A percentile compares a stretch with the other conserved stretches of the same genome.
Conservation (phyloP, 305 asterid species). For the Withania somnifera region DNA sequence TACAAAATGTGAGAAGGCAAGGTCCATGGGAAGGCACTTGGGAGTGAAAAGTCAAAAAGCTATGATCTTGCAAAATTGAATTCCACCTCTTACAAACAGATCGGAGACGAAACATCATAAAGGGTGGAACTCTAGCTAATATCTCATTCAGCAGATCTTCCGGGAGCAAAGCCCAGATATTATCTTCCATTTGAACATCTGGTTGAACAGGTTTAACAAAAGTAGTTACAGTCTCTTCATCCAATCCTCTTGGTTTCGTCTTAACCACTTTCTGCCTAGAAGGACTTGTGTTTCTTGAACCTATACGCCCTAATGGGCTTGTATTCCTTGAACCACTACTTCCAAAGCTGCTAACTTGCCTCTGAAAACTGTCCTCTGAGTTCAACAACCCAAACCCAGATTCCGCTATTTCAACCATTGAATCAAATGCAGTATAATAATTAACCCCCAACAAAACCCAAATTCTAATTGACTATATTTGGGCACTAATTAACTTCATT, state of each 20-base stretch:
- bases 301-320: conserved; percentile 63
- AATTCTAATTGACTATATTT: neutral
- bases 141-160: conserved; percentile 89
- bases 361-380: conserved; percentile 41
- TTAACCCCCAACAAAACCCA: neutral
- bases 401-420: conserved; percentile 39
- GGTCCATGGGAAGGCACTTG: conserved; percentile 96
- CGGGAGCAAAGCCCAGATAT: conserved; percentile 91
- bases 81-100: conserved; percentile 96
- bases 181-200: conserved; percentile 91
- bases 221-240: conserved; percentile 74
- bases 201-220: conserved; percentile 53
- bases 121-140: conserved; percentile 90
- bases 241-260: conserved; percentile 90
- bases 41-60: conserved; percentile 87
- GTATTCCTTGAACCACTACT: conserved; percentile 64
- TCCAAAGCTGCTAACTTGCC: conserved; percentile 48
- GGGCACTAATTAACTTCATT: neutral
- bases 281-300: conserved; percentile 89
- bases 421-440: neutral
- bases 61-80: conserved; percentile 72
- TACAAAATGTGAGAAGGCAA: conserved; percentile 89
- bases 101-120: conserved; percentile 83
- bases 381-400: conserved; percentile 33
- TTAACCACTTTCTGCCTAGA: conserved; percentile 62